Base-by-base conservation (phyloP, 495 filamentous ascomycete species). In the Hypoxylon trugodes region DNA sequence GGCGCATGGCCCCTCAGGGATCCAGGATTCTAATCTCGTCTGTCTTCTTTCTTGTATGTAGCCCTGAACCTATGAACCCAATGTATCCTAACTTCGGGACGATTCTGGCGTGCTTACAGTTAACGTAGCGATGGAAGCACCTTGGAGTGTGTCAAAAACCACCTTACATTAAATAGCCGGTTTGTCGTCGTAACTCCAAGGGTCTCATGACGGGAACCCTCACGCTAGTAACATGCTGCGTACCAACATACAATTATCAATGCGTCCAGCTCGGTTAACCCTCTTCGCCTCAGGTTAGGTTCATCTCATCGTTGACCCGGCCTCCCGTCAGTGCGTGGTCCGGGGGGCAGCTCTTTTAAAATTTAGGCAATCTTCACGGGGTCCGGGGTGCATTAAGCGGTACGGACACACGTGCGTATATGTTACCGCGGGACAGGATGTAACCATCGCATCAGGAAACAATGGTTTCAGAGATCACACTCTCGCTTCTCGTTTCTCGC, bases 401-500 rank as follows among this genome's bases (percentile, higher is more conserved):
- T 43, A 52, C n/a, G n/a, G n/a, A n/a, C 64, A 59, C 64, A 67
- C 64, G 64, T 67, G 64, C 52, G 58, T 41, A 35, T 46, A n/a
- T n/a, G n/a, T n/a, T n/a, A n/a, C 25, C 51, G 49, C 64, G 64
- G 64, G 53, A 54, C 26, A 62, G n/a, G 47, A 62, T 67, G 64
- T 59, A 53, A 67, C 64, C 53, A 58, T 54, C 24, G 30, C 36
- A 40, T 45, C 40, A 52, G 41, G 41, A 61, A 62, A 45, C 38
- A 10, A 22, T 32, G 19, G 12, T 56, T 50, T 55, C 36, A 58
- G 46, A 36, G 22, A 36, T 36, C 26, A 46, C 25, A 54, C 33
- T 47, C 21, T 50, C 21, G 22, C 56, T 45, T 50, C 45, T 50
- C 36, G 35, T 45, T 35, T 59, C 40, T 26, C 13, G 7, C 16